These are phyloP conservation scores for Plectranthus barbatus DNA, from an alignment of 257 asterid genomes.

Conservation along the genomic window DNA sequence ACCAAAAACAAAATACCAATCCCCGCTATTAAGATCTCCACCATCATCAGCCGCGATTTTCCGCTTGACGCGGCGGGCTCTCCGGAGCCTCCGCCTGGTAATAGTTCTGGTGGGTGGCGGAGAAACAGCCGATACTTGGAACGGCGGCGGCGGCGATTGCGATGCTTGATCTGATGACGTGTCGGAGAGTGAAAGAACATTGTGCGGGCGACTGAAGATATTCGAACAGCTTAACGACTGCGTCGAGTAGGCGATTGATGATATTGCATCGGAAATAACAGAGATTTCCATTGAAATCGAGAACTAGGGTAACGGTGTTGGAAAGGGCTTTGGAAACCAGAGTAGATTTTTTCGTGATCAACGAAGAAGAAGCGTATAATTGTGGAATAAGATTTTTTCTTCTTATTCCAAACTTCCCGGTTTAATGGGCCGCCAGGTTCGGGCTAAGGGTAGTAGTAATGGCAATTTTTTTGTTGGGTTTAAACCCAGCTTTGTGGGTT, in stretches of 20 bases:
- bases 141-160: conserved; percentile 27
- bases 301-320: conserved; percentile 24
- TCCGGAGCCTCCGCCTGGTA: conserved; percentile 41
- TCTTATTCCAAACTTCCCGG: conserved; percentile 8
- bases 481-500: too few species aligned
- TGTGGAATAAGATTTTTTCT: conserved; percentile 17
- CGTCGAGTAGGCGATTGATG: conserved; percentile 34
- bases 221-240: conserved; percentile 44
- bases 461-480: too few species aligned
- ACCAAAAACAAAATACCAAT: conserved; percentile 21
- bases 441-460: too few species aligned
- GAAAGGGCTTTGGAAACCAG: conserved; percentile 5
- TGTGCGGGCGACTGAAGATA: conserved; percentile 30
- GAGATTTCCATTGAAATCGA: conserved; percentile 47
- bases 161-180: conserved; percentile 34
- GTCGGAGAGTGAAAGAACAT: conserved; percentile 29
- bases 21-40: conserved; percentile 23
- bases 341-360: conserved; percentile 18
- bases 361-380: conserved; percentile 14
- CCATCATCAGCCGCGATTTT: conserved; percentile 23
- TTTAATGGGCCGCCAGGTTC: conserved; percentile 5
- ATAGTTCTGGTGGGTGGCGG: conserved; percentile 46
- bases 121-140: conserved; percentile 45
- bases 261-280: conserved; percentile 46
- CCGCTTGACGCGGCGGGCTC: conserved; percentile 44